These are phyloP conservation scores for Beauveria scarabaeidicola DNA, from an alignment of 2,329 filamentous ascomycete species.

Conservation along the genomic window DNA sequence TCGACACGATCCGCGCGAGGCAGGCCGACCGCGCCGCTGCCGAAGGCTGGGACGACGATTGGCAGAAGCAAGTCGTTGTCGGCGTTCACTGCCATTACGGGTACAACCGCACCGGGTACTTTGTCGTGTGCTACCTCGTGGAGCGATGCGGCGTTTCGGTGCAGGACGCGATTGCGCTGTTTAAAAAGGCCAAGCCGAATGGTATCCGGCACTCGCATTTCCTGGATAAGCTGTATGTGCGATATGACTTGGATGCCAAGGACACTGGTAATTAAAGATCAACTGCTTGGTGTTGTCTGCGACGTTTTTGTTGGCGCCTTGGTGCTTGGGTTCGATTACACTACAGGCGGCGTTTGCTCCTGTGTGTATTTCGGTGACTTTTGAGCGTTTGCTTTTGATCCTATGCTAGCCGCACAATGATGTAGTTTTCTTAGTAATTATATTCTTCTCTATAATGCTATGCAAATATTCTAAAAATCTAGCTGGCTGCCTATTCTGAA, in stretches of 20 bases:
- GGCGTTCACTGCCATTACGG: constrained; percentile 95
- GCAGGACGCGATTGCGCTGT: constrained; percentile 70
- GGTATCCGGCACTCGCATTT: constrained; percentile 90
- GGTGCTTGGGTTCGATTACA: background rate
- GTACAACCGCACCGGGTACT: constrained; percentile 89
- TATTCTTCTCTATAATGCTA: background rate
- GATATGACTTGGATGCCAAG: constrained; percentile 45
- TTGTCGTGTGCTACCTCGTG: constrained; percentile 84
- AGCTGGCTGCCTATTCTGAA: background rate
- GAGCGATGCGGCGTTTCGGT: constrained; percentile 66
- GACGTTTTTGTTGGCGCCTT: background rate
- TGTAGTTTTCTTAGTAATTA: background rate
- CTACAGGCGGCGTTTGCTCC: background rate
- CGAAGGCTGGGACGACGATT: constrained; percentile 32
- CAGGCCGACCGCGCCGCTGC: constrained; percentile 31
- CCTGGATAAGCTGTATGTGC: constrained; percentile 70
- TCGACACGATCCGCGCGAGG: constrained; percentile 51
- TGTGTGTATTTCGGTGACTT: background rate
- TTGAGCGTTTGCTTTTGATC: background rate
- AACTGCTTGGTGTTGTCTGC: background rate
- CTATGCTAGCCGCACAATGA: background rate
- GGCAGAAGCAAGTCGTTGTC: constrained; percentile 38
- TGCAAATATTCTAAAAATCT: background rate
- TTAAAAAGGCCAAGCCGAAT: constrained; percentile 62
- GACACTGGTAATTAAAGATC: background rate